Conservation (phyloP, 2,329 filamentous ascomycete species). For the Microcera coccophila region DNA sequence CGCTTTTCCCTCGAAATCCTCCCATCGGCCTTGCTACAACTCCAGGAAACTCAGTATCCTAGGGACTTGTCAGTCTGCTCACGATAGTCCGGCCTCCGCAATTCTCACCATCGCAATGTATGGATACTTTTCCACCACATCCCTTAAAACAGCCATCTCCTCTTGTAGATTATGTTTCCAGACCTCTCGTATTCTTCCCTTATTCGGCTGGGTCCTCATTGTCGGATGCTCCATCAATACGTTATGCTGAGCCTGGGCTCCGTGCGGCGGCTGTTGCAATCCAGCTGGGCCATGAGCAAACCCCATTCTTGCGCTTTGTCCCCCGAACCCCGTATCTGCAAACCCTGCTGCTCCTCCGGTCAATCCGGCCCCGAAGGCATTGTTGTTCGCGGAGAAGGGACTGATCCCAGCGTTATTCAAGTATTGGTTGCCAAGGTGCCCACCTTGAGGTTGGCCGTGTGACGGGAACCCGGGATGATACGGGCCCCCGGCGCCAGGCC, state of each 20-base stretch:
- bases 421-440: slow-evolving; percentile 66
- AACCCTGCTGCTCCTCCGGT: slow-evolving; percentile 56
- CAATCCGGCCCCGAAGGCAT: slow-evolving; percentile 56
- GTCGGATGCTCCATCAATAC: slow-evolving; percentile 42
- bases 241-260: slow-evolving; percentile 39
- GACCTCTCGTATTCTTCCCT: slow-evolving; percentile 87
- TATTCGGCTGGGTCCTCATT: slow-evolving; percentile 55
- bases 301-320: slow-evolving; percentile 82
- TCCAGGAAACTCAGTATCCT: slow-evolving; percentile 99
- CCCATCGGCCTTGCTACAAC: slow-evolving; percentile 95
- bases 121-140: slow-evolving; percentile 83
- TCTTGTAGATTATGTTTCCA: slow-evolving; percentile 90
- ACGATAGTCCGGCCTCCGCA: slow-evolving; percentile 7
- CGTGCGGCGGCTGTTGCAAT: slow-evolving; percentile 57
- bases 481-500: slow-evolving; percentile 36
- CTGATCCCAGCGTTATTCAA: slow-evolving; percentile 65
- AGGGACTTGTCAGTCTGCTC: slow-evolving; percentile 15
- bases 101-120: slow-evolving; percentile 91
- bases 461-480: slow-evolving; percentile 51
- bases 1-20: slow-evolving; percentile 87
- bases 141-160: slow-evolving; percentile 81
- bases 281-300: slow-evolving; percentile 63
- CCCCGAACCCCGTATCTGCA: slow-evolving; percentile 69
- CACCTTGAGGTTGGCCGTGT: slow-evolving; percentile 48
- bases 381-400: slow-evolving; percentile 59